Evolutionary conservation across 305 asterid genomes (phyloP).

Genomic region (Solanum hybrid): DNA sequence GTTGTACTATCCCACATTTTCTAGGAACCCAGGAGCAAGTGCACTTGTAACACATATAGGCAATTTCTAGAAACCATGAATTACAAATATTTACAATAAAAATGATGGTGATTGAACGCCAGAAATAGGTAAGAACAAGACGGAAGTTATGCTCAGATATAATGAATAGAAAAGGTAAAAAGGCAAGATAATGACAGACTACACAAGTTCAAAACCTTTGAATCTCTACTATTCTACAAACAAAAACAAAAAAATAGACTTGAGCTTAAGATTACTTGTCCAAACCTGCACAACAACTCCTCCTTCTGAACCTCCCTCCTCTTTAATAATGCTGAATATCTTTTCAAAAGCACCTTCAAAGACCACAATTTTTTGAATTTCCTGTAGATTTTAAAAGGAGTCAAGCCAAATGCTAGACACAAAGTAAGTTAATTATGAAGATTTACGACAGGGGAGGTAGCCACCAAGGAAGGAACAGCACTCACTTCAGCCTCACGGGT

Average conservation of each 20-base stretch:
- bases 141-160: background rate
- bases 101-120: background rate
- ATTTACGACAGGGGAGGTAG: background rate
- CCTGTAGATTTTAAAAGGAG: slow-evolving; percentile 38
- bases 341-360: slow-evolving; percentile 98
- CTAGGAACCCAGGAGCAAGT: background rate
- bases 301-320: slow-evolving; percentile 96
- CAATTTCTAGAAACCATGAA: background rate
- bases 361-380: slow-evolving; percentile 93
- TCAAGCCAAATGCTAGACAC: background rate
- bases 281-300: slow-evolving; percentile 95
- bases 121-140: background rate
- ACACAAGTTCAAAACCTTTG: background rate
- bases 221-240: background rate
- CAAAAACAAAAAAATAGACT: background rate
- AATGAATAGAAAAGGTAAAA: background rate
- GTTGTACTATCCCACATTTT: background rate
- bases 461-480: slow-evolving; percentile 1
- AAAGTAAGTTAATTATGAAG: background rate
- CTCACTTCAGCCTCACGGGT: slow-evolving; percentile 96
- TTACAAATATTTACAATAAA: background rate
- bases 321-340: slow-evolving; percentile 84
- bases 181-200: background rate
- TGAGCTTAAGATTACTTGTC: background rate
- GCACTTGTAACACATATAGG: background rate